Conservation (phyloP, 352 stramenopile genomes). For the Phytopythium sindhum region DNA sequence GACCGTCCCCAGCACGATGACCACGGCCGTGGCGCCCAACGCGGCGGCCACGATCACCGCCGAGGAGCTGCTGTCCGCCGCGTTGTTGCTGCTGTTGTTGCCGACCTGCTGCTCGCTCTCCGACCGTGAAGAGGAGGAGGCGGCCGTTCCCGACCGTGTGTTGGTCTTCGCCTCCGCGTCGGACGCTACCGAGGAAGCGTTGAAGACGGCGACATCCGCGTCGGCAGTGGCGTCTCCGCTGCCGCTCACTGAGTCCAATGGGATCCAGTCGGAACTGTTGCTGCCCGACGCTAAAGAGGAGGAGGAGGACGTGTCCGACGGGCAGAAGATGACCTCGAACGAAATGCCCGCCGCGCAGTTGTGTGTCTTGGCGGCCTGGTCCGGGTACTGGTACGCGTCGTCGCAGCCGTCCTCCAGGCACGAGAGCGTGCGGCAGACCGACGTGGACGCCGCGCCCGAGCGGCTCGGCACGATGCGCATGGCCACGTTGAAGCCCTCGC, state of each 20-base stretch:
- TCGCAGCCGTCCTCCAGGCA: conserved; percentile 50
- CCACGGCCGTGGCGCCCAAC: not conserved
- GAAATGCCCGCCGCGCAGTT: conserved; percentile 28
- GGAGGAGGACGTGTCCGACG: conserved; percentile 7
- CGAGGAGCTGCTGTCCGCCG: not conserved
- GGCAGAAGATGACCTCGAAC: conserved; percentile 52
- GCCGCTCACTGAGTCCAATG: not conserved
- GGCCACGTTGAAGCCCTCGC: conserved; percentile 60
- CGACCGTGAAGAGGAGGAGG: not conserved
- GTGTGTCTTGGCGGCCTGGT: conserved; percentile 54
- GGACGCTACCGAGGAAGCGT: conserved; percentile 2
- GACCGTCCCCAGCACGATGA: not conserved
- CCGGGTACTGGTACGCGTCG: conserved; percentile 64
- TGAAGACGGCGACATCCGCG: conserved; percentile 1
- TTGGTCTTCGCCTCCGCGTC: not conserved
- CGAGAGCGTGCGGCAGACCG: conserved; percentile 33
- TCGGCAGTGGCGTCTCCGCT: not conserved
- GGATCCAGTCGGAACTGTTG: conserved; percentile 3
- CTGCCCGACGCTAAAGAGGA: not conserved
- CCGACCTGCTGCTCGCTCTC: not conserved
- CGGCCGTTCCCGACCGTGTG: not conserved
- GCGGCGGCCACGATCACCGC: not conserved
- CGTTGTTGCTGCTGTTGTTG: not conserved
- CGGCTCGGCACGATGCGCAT: conserved; percentile 49
- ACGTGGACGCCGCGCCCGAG: conserved; percentile 4